These are phyloP conservation scores for Apophysomyces trapeziformis DNA, from an alignment of 371 early-diverging fungal genomes.

Conservation along the genomic window DNA sequence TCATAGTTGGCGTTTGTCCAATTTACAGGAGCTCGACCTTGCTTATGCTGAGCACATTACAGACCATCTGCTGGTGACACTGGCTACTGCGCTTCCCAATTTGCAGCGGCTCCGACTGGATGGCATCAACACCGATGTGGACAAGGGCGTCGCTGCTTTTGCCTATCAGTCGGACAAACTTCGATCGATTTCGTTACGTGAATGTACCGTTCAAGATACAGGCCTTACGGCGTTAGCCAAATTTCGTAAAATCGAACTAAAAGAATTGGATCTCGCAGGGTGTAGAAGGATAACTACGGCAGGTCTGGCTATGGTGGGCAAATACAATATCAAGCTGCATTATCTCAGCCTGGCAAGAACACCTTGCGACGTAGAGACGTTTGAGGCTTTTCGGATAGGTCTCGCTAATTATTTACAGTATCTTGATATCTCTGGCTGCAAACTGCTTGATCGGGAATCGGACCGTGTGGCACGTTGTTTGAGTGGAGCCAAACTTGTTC, in stretches of 20 bases:
- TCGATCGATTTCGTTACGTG: constrained; percentile 22
- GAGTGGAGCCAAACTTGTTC: constrained; percentile 12
- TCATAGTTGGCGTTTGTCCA: constrained; percentile 17
- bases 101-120: constrained; percentile 27
- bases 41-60: constrained; percentile 33
- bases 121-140: constrained; percentile 12
- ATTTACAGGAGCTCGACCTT: constrained; percentile 28
- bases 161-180: constrained; percentile 33
- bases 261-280: constrained; percentile 35
- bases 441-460: constrained; percentile 9
- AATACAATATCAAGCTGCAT: constrained; percentile 26
- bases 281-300: constrained; percentile 27
- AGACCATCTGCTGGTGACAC: constrained; percentile 33
- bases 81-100: constrained; percentile 29
- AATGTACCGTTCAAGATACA: constrained; percentile 31
- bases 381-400: constrained; percentile 11
- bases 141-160: constrained; percentile 32
- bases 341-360: constrained; percentile 25
- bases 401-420: constrained; percentile 20
- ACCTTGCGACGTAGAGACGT: neutral
- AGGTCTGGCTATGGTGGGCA: constrained; percentile 27
- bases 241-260: constrained; percentile 32
- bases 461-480: constrained; percentile 14
- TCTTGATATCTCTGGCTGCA: constrained; percentile 22
- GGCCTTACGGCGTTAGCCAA: constrained; percentile 37